Conservation (phyloP, 2,329 filamentous ascomycete genomes). For the Xylaria sp. region DNA sequence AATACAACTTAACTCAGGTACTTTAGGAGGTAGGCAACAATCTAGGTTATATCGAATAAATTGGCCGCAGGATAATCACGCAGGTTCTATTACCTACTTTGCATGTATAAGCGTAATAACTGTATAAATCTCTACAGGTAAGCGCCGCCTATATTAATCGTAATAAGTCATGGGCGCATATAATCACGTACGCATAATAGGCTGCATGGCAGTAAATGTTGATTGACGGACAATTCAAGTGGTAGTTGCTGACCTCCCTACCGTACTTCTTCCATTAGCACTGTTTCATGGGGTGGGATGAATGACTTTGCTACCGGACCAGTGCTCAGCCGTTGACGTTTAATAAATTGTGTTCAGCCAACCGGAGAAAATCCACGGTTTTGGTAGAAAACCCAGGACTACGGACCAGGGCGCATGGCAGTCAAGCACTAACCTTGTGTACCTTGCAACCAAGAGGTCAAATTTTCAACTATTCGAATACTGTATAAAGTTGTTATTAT, state of each 20-base stretch:
- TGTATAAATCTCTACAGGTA: too few species aligned
- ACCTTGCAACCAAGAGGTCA: background rate
- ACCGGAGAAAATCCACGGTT: conserved; percentile 32
- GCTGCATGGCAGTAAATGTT: background rate
- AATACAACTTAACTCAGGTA: too few species aligned
- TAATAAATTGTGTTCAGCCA: conserved; percentile 4
- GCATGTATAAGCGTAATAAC: too few species aligned
- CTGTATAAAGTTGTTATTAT: background rate
- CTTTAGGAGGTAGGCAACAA: too few species aligned
- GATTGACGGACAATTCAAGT: background rate
- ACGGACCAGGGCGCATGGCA: conserved; percentile 12
- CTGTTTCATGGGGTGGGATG: background rate
- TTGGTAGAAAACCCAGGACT: conserved; percentile 20
- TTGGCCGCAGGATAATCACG: background rate
- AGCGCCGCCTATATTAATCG: too few species aligned
- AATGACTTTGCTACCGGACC: background rate
- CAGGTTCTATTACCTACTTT: background rate
- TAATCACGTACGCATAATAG: background rate
- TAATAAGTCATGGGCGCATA: too few species aligned
- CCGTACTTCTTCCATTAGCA: background rate
- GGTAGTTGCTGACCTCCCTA: background rate
- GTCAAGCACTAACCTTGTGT: background rate
- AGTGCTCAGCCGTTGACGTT: background rate
- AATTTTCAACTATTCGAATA: background rate
- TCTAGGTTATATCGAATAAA: background rate